Conservation (phyloP, 352 stramenopile species). For the Pythium oligandrum region DNA sequence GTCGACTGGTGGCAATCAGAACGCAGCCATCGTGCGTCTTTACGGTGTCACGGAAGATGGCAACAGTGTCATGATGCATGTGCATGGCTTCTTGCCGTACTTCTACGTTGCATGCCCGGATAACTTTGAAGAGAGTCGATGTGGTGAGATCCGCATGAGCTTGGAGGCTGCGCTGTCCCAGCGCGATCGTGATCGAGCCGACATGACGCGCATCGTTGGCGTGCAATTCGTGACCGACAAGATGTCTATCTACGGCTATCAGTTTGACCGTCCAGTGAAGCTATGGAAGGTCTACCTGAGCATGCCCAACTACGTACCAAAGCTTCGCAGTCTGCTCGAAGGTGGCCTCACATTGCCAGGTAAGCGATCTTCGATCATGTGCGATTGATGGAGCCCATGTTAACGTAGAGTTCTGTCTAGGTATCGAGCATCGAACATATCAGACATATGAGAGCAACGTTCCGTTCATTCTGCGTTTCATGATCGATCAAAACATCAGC, state of each 20-base stretch:
- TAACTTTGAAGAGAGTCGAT: constrained; percentile 56
- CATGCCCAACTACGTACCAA: constrained; percentile 94
- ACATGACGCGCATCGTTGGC: constrained; percentile 45
- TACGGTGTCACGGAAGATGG: constrained; percentile 95
- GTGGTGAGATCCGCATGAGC: constrained; percentile 60
- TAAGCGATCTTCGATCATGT: constrained; percentile 2
- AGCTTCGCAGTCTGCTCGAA: constrained; percentile 89
- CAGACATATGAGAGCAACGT: constrained; percentile 99
- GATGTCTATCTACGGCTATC: constrained; percentile 86
- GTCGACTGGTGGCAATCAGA: constrained; percentile 88
- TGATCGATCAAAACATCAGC: constrained; percentile 98
- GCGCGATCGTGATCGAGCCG: constrained; percentile 45
- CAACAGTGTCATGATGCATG: constrained; percentile 95
- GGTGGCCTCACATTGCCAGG: constrained; percentile 64
- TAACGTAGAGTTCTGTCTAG: constrained; percentile 9
- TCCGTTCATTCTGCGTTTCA: constrained; percentile 98
- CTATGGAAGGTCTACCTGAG: constrained; percentile 92
- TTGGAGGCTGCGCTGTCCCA: constrained; percentile 54
- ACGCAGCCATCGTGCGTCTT: constrained; percentile 91
- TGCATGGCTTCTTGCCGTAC: constrained; percentile 98
- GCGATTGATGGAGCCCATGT: neutral
- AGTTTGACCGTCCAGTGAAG: constrained; percentile 66
- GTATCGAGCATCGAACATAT: constrained; percentile 62
- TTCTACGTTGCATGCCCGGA: constrained; percentile 91
- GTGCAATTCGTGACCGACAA: constrained; percentile 74